These are phyloP conservation scores for Pythium apleroticum DNA, from an alignment of 352 stramenopile species.

Conservation along the genomic window DNA sequence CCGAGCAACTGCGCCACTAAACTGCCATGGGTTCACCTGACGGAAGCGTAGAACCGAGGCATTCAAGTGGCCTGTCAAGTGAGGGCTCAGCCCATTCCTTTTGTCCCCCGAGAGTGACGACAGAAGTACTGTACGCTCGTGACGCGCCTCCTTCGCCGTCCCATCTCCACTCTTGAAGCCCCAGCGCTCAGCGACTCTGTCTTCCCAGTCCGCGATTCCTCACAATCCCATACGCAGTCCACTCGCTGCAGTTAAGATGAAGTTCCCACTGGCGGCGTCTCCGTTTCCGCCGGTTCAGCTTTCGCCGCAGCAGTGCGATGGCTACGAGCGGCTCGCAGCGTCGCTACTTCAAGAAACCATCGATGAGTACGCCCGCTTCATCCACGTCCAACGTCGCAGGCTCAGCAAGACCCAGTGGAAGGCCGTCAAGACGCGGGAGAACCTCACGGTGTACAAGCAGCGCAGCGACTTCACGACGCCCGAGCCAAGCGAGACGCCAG, in stretches of 20 bases:
- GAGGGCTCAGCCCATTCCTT: no score
- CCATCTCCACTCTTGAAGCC: not conserved
- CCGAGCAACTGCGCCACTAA: no score
- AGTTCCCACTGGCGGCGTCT: slow-evolving; percentile 32
- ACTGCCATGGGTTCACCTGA: not conserved
- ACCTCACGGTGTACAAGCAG: slow-evolving; percentile 42
- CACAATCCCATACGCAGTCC: not conserved
- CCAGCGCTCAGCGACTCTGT: not conserved
- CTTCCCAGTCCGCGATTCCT: not conserved
- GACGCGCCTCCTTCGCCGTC: not conserved
- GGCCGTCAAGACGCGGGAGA: slow-evolving; percentile 32
- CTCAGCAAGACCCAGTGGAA: slow-evolving; percentile 48
- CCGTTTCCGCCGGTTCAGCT: slow-evolving; percentile 4
- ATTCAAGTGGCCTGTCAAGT: no score
- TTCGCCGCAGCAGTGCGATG: slow-evolving; percentile 31
- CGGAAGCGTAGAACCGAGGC: not conserved
- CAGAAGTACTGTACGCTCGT: not conserved
- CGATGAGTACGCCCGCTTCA: slow-evolving; percentile 38
- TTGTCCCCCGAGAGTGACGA: not conserved
- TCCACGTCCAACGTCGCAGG: slow-evolving; percentile 29
- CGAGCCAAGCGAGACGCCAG: not conserved
- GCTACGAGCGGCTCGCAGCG: slow-evolving; percentile 39
- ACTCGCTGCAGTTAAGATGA: slow-evolving; percentile 20
- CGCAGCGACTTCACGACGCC: slow-evolving; percentile 6
- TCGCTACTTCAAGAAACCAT: slow-evolving; percentile 36